phyloP scores from a whole-genome alignment of 73 alveolate species.

The Uronychia setigera region DNA sequence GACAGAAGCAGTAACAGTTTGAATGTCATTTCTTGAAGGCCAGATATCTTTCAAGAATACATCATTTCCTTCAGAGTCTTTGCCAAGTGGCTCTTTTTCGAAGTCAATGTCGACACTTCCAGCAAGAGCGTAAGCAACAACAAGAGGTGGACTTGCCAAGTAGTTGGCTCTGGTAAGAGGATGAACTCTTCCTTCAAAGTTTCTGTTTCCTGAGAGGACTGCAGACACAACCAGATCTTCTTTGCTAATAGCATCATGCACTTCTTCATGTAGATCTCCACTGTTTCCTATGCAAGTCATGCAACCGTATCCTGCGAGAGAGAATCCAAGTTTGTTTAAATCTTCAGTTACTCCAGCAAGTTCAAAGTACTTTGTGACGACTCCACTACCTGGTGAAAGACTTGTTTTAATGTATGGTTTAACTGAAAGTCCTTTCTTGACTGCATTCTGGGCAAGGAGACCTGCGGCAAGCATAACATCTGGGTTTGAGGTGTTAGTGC shows the following conservation, averaged over 20 bases:
- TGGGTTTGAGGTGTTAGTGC: constrained; percentile 93
- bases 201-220: constrained; percentile 90
- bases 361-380: constrained; percentile 79
- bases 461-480: constrained; percentile 96
- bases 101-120: constrained; percentile 92
- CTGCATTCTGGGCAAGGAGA: constrained; percentile 90
- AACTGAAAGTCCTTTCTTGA: constrained; percentile 80
- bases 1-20: constrained; percentile 61
- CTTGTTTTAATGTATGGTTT: constrained; percentile 89
- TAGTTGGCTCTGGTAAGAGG: constrained; percentile 94
- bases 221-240: constrained; percentile 89
- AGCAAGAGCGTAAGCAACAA: constrained; percentile 93
- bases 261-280: constrained; percentile 87
- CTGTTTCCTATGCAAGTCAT: constrained; percentile 96
- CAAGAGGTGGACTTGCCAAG: constrained; percentile 93
- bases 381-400: constrained; percentile 90
- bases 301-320: constrained; percentile 92
- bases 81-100: constrained; percentile 88
- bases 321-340: constrained; percentile 83
- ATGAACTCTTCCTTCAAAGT: constrained; percentile 94
- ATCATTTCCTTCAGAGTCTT: constrained; percentile 76
- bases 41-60: constrained; percentile 93
- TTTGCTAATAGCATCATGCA: constrained; percentile 65
- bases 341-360: constrained; percentile 76
- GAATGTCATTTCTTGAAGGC: constrained; percentile 85